Conservation (phyloP, 768 basidiomycete species). For the Chiua virens region DNA sequence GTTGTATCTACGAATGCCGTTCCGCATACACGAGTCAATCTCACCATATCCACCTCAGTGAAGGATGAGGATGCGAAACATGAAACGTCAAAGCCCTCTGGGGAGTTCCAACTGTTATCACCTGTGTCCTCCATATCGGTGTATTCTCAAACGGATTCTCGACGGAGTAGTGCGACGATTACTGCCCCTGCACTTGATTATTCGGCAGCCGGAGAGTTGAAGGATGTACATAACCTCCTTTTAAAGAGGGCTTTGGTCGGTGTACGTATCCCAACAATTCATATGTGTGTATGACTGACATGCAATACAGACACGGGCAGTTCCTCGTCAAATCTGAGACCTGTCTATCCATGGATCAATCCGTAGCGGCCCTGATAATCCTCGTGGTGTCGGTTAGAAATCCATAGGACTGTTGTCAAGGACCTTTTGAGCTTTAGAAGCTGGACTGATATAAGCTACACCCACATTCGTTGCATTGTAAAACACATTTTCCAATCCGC, state of each 20-base stretch:
- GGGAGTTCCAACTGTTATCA: neutral
- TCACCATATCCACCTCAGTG: constrained; percentile 8
- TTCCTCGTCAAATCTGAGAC: neutral
- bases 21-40: constrained; percentile 29
- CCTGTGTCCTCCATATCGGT: neutral
- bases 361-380: constrained; percentile 22
- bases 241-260: neutral
- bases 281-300: constrained; percentile 4
- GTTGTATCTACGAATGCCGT: constrained; percentile 14
- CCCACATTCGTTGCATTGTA: constrained; percentile 57
- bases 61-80: neutral
- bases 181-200: neutral
- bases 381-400: constrained; percentile 44
- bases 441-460: neutral
- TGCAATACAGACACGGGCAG: neutral
- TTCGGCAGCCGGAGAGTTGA: neutral
- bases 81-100: neutral
- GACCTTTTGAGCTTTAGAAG: neutral
- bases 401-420: constrained; percentile 44
- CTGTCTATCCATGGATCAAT: neutral
- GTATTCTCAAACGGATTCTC: neutral
- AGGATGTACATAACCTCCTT: neutral
- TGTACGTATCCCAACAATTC: constrained; percentile 3
- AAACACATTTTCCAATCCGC: constrained; percentile 57
- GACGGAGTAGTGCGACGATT: neutral